Percentiles rank a stretch among this genome's conserved stretches.
Evolutionary conservation across 495 filamentous ascomycete genomes (phyloP).

Genomic region (Penicillium alfredii): DNA sequence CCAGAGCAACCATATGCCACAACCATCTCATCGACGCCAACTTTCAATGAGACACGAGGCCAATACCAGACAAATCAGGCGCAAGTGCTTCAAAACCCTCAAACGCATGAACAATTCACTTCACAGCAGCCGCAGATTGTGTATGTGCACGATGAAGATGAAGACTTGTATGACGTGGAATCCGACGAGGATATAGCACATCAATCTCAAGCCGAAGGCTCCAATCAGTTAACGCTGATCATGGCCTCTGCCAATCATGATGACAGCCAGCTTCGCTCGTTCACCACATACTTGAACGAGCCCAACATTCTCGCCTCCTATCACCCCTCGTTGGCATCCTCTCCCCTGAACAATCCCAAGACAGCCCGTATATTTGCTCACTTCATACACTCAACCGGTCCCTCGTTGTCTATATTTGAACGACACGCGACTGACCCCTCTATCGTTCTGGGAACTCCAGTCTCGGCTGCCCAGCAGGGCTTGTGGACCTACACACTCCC

Average conservation of each 20-base stretch:
- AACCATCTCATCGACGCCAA: background rate
- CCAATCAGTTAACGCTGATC: constrained; percentile 40
- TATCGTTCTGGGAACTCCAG: constrained; percentile 58
- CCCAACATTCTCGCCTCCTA: constrained; percentile 74
- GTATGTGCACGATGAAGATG: constrained; percentile 46
- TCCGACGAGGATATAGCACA: constrained; percentile 63
- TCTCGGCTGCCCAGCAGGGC: constrained; percentile 65
- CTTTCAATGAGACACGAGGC: background rate
- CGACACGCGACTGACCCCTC: constrained; percentile 74
- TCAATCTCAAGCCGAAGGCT: constrained; percentile 51
- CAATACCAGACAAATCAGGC: background rate
- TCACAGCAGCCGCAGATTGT: constrained; percentile 15
- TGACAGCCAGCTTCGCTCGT: constrained; percentile 49
- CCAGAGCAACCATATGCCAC: too few relatives aligned
- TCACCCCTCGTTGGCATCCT: constrained; percentile 63
- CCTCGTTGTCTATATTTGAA: constrained; percentile 82
- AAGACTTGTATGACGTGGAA: constrained; percentile 57
- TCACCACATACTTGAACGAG: constrained; percentile 60
- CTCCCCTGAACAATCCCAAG: constrained; percentile 74
- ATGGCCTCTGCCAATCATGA: constrained; percentile 46
- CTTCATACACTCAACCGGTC: constrained; percentile 85
- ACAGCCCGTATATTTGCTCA: constrained; percentile 87
- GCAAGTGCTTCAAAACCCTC: too few relatives aligned
- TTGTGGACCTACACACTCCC: constrained; percentile 88
- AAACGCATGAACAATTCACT: constrained; percentile 9